A percentile compares a stretch with the other conserved stretches of the same genome.
phyloP scores from a whole-genome alignment of 2,329 filamentous ascomycete species.

The Hypoxylon sp. region DNA sequence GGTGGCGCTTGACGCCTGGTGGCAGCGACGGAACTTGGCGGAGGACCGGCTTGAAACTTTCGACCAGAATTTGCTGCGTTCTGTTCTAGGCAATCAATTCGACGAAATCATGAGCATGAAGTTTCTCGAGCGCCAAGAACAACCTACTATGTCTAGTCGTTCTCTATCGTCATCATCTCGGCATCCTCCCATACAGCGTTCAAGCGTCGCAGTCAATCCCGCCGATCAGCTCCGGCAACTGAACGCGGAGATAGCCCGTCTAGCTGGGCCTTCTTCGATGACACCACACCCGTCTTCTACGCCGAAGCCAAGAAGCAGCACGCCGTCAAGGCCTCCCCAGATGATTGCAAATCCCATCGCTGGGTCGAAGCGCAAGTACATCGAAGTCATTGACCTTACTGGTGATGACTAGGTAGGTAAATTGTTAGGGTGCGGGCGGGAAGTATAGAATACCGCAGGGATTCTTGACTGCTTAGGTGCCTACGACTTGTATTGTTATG shows the following conservation, averaged over 20 bases:
- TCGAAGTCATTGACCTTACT: conserved; percentile 46
- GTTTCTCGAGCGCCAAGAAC: conserved; percentile 10
- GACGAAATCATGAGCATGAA: conserved; percentile 39
- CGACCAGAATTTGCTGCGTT: conserved; percentile 37
- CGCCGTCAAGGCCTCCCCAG: neutral
- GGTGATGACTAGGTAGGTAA: neutral
- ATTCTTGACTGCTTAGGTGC: neutral
- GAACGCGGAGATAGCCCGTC: neutral
- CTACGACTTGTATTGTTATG: neutral
- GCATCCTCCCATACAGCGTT: neutral
- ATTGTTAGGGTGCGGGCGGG: neutral
- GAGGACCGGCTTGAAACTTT: conserved; percentile 34
- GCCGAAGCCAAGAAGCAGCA: neutral
- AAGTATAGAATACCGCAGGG: neutral
- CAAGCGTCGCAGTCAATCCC: neutral
- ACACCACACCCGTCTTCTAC: neutral
- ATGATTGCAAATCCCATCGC: conserved; percentile 16
- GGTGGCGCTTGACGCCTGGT: conserved; percentile 11
- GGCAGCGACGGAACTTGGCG: conserved; percentile 20
- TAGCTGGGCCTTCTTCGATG: neutral
- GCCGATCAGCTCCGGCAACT: neutral
- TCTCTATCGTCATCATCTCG: neutral
- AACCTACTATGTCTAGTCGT: neutral
- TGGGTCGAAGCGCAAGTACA: conserved; percentile 39
- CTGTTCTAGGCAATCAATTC: conserved; percentile 34